Evolutionary conservation across 1,284 basidiomycete species (phyloP), one percentile per base, ranked within the genome.

Genomic region (Fistulinella staudtii): DNA sequence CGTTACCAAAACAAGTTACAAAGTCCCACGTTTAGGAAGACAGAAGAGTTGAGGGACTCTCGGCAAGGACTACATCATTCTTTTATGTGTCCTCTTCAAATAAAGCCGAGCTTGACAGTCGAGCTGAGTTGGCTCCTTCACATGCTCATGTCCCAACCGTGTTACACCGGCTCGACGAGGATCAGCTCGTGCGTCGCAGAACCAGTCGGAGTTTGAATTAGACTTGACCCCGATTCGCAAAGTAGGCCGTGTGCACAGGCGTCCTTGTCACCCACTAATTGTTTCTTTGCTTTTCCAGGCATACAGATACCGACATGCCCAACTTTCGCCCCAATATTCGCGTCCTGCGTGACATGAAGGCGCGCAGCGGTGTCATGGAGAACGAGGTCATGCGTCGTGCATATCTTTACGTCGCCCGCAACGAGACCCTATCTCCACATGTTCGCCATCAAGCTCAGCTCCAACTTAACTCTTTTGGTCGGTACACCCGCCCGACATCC

Each of bases 401-500:
- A 0, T 93, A 93, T 66, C 82, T 95, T 47, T 91, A 82, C 66
- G 85, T 95, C 53, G 91, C 93, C 17, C 80, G 93, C 53, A 95
- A 96, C 69, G 83, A 90, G 60, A 79, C 81, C 0, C 70, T 95
- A 10, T 83, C 92, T 7, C 73, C 87, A 5, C 84, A 90, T 60
- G 79, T 96, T 43, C 87, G 95, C 48, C 92, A 95, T 68, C 90
- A 94, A 60, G 94, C 95, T n/a, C 94, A 97, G 66, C 74, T 97
- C 47, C 90, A 95, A 61, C 77, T 98, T 44, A 95, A 94, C 68
- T 80, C 83, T 17, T 91, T 96, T 58, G 85, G 80, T 47, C 79
- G 80, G 39, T 89, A 90, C 65, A 85, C 89, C 8, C 80, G 89
- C 28, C 88, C 89, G 17, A 82, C 81, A 8, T 85, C 81, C 3